Evolutionary conservation across 2,329 filamentous ascomycete species (phyloP).

Genomic region (Diaporthe citrichinensis): DNA sequence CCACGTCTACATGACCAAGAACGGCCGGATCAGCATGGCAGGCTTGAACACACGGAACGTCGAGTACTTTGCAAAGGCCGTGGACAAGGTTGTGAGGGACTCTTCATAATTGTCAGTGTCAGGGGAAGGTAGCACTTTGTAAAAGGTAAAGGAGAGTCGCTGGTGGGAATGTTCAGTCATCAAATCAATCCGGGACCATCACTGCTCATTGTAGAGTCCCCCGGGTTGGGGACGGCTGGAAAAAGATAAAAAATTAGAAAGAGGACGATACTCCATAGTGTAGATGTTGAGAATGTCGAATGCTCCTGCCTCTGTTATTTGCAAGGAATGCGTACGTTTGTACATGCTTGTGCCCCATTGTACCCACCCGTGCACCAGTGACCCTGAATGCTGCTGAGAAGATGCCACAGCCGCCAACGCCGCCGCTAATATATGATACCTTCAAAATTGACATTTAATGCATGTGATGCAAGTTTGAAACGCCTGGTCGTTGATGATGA

Average conservation of each 20-base stretch:
- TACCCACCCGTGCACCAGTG: background rate
- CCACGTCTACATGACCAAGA: conserved; percentile 96
- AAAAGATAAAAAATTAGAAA: background rate
- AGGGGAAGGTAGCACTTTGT: background rate
- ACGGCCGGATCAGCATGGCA: conserved; percentile 98
- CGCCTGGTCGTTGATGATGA: background rate
- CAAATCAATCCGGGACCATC: background rate
- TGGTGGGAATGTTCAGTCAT: background rate
- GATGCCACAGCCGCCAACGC: conserved; percentile 18
- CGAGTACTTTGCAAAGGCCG: conserved; percentile 91
- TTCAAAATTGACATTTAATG: conserved; percentile 14
- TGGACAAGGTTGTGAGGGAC: conserved; percentile 85
- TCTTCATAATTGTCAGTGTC: conserved; percentile 43
- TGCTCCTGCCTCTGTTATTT: background rate
- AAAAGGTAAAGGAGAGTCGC: background rate
- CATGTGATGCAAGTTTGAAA: background rate
- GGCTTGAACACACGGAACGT: conserved; percentile 94
- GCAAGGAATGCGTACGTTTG: conserved; percentile 10
- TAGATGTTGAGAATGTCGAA: conserved; percentile 9
- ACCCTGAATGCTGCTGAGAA: conserved; percentile 15
- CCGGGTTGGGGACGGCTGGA: background rate
- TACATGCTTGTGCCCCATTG: background rate
- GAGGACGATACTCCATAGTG: background rate
- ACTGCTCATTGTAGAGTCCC: background rate
- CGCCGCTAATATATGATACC: conserved; percentile 18